phyloP scores from a whole-genome alignment of 2,329 filamentous ascomycete genomes.

The Colletotrichum incanum region DNA sequence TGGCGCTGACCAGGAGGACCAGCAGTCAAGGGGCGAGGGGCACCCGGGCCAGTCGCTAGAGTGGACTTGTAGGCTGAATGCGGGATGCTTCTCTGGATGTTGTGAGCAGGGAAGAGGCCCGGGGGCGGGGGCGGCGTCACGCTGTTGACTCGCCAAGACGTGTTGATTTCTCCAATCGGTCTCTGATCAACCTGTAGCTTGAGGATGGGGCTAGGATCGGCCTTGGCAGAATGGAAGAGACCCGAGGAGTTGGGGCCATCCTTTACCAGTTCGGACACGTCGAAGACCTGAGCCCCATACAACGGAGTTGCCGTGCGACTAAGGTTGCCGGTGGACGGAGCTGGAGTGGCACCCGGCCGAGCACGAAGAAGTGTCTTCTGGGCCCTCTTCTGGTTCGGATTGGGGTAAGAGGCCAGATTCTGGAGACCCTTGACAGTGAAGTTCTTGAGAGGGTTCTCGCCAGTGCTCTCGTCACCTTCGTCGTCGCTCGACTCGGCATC shows the following conservation, averaged over 20 bases:
- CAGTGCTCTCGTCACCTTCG: conserved; percentile 48
- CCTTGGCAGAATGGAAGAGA: conserved; percentile 22
- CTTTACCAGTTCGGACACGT: conserved; percentile 1
- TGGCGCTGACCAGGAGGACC: conserved; percentile 65
- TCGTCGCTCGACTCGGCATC: conserved; percentile 47
- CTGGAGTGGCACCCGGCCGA: conserved; percentile 43
- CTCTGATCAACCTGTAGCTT: conserved; percentile 13
- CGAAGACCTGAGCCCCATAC: conserved; percentile 11
- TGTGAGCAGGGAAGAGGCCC: not conserved
- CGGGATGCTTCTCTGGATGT: conserved; percentile 29
- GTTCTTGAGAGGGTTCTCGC: conserved; percentile 54
- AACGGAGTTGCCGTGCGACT: conserved; percentile 41
- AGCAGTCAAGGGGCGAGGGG: conserved; percentile 67
- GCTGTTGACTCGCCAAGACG: conserved; percentile 31
- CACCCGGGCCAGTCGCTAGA: conserved; percentile 56
- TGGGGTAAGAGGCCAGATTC: conserved; percentile 70
- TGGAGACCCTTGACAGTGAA: conserved; percentile 65
- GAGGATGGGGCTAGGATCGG: conserved; percentile 9
- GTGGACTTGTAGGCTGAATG: conserved; percentile 43
- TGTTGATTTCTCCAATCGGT: conserved; percentile 14
- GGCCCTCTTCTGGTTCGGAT: conserved; percentile 68
- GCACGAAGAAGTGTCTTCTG: conserved; percentile 60
- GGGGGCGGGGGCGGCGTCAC: conserved; percentile 35
- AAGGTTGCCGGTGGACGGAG: conserved; percentile 41
- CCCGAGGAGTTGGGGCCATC: conserved; percentile 27